A percentile compares a stretch with the other conserved stretches of the same genome.
Evolutionary conservation across 176 grass and related monocot genomes (phyloP).

Genomic region (Carex myosuroides): DNA sequence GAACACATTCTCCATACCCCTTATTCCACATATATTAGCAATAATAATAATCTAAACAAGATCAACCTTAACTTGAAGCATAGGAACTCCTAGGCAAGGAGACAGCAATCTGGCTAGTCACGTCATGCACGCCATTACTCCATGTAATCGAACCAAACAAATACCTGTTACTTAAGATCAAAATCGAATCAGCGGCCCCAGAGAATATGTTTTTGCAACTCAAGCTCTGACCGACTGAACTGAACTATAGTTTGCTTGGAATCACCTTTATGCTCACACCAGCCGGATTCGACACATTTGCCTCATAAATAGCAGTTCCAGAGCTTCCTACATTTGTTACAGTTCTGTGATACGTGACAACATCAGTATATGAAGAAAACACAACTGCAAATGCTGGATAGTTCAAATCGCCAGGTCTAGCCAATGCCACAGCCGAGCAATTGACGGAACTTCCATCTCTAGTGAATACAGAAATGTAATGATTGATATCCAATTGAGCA

Average conservation of each 20-base stretch:
- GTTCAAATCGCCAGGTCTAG: slow-evolving; percentile 57
- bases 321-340: slow-evolving; percentile 55
- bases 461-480: slow-evolving; percentile 48
- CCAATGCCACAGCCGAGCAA: slow-evolving; percentile 37
- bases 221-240: background rate
- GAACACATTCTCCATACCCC: background rate
- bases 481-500: slow-evolving; percentile 48
- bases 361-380: slow-evolving; percentile 52
- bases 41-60: background rate
- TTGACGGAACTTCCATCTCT: slow-evolving; percentile 24
- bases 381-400: slow-evolving; percentile 49
- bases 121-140: background rate
- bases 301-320: slow-evolving; percentile 28
- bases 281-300: slow-evolving; percentile 26
- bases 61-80: background rate
- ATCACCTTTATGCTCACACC: slow-evolving; percentile 55
- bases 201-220: too few species aligned
- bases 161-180: too few species aligned
- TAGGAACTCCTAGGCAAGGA: background rate
- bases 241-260: slow-evolving; percentile 67
- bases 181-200: too few species aligned
- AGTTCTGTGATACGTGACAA: slow-evolving; percentile 42
- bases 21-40: background rate
- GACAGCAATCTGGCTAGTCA: background rate
- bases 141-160: background rate